phyloP scores from a whole-genome alignment of 176 grass and related monocot species.

The Echinochloa phyllopogon region DNA sequence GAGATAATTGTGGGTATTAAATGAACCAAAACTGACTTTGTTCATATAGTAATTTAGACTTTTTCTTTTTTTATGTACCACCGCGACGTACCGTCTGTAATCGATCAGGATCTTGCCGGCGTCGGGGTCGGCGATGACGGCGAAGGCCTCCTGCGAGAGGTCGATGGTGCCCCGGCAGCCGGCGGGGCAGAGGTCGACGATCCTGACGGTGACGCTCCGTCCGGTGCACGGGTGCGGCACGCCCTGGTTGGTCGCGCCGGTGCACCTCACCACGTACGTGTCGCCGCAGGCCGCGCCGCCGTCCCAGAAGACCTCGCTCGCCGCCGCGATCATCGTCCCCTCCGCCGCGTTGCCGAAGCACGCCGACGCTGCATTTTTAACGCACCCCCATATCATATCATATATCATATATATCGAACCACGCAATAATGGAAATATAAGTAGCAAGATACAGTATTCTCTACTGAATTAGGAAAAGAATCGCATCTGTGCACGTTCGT shows the following conservation, averaged over 20 bases:
- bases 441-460: too few relatives aligned
- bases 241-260: constrained; percentile 41
- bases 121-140: constrained; percentile 45
- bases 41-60: too few relatives aligned
- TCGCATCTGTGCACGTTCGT: too few relatives aligned
- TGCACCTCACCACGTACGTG: constrained; percentile 42
- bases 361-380: constrained; percentile 47
- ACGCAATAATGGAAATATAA: too few relatives aligned
- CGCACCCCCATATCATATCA: too few relatives aligned
- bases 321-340: constrained; percentile 59
- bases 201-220: constrained; percentile 39
- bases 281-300: constrained; percentile 49
- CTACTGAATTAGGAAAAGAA: too few relatives aligned
- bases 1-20: too few relatives aligned
- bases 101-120: constrained; percentile 59
- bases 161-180: constrained; percentile 49
- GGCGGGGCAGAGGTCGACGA: constrained; percentile 50
- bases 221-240: constrained; percentile 51
- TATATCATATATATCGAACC: too few relatives aligned
- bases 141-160: constrained; percentile 63
- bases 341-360: constrained; percentile 40
- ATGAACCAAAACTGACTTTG: too few relatives aligned
- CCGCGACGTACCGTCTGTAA: constrained; percentile 32
- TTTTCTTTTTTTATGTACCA: too few relatives aligned
- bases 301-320: constrained; percentile 37